Conservation (phyloP, 306 rosid species). For the Fragaria vesca region DNA sequence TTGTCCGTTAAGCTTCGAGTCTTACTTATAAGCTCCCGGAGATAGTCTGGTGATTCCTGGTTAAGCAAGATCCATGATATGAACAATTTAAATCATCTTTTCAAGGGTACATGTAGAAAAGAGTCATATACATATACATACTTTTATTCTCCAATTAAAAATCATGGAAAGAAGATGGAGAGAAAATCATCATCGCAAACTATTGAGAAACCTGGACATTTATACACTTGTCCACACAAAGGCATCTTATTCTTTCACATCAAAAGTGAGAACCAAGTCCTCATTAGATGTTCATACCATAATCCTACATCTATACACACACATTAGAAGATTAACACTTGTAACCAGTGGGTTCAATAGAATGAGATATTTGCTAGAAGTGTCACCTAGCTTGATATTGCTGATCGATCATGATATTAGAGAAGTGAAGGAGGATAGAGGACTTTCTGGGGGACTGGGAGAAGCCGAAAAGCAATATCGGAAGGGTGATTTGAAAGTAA, state of each 20-base stretch:
- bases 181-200: neutral
- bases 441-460: too few species aligned
- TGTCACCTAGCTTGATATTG: too few species aligned
- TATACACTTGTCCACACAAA: neutral
- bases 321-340: neutral
- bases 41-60: slow-evolving; percentile 66
- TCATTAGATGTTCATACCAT: neutral
- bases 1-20: slow-evolving; percentile 69
- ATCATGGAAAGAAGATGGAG: neutral
- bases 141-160: too few species aligned
- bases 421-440: too few species aligned
- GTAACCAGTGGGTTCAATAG: too few species aligned
- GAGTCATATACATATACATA: too few species aligned
- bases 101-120: neutral
- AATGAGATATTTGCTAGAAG: too few species aligned
- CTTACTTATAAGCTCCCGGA: slow-evolving; percentile 60
- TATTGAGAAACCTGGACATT: neutral
- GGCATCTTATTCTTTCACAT: neutral
- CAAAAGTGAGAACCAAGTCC: neutral
- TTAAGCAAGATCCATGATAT: slow-evolving; percentile 14
- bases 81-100: neutral
- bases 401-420: too few species aligned
- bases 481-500: too few species aligned
- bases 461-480: too few species aligned
- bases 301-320: neutral